phyloP scores from a whole-genome alignment of 352 stramenopile genomes.

The Phytopythium cucurbitacearum region DNA sequence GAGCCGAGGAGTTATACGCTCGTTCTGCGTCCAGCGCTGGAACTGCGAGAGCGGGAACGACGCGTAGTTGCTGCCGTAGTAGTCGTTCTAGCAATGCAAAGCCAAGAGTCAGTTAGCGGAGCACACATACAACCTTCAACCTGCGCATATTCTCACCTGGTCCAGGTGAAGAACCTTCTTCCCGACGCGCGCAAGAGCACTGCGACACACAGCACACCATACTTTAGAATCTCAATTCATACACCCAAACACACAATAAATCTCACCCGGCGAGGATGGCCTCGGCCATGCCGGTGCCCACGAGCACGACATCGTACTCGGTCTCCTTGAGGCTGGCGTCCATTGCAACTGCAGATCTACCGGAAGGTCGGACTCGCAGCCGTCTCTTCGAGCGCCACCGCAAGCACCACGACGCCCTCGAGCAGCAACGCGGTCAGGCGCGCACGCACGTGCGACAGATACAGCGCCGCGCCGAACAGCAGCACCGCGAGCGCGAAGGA shows the following conservation, averaged over 20 bases:
- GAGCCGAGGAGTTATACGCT: slow-evolving; percentile 22
- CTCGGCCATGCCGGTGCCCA: slow-evolving; percentile 81
- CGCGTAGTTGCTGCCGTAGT: slow-evolving; percentile 78
- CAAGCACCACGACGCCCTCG: slow-evolving; percentile 16
- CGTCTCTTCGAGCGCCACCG: slow-evolving; percentile 19
- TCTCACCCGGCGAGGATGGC: slow-evolving; percentile 67
- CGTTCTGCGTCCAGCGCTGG: slow-evolving; percentile 48
- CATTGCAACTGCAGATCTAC: slow-evolving; percentile 18
- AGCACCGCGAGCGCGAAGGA: neutral
- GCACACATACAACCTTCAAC: neutral
- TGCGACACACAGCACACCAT: slow-evolving; percentile 12
- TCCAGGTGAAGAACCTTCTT: slow-evolving; percentile 80
- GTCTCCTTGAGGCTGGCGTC: slow-evolving; percentile 49
- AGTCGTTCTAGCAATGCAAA: slow-evolving; percentile 55
- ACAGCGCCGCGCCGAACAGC: slow-evolving; percentile 19
- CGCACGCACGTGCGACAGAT: slow-evolving; percentile 27
- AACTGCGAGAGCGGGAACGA: slow-evolving; percentile 65
- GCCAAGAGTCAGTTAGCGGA: too few species aligned
- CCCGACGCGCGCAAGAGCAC: slow-evolving; percentile 54
- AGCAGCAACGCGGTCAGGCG: slow-evolving; percentile 18
- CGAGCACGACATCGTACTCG: slow-evolving; percentile 70
- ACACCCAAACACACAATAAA: slow-evolving; percentile 2
- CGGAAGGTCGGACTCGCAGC: neutral
- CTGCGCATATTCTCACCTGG: slow-evolving; percentile 26
- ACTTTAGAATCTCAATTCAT: slow-evolving; percentile 1